These are phyloP conservation scores for Austroboletus novae-zelandiae DNA, from an alignment of 1,284 basidiomycete genomes.

Conservation along the genomic window DNA sequence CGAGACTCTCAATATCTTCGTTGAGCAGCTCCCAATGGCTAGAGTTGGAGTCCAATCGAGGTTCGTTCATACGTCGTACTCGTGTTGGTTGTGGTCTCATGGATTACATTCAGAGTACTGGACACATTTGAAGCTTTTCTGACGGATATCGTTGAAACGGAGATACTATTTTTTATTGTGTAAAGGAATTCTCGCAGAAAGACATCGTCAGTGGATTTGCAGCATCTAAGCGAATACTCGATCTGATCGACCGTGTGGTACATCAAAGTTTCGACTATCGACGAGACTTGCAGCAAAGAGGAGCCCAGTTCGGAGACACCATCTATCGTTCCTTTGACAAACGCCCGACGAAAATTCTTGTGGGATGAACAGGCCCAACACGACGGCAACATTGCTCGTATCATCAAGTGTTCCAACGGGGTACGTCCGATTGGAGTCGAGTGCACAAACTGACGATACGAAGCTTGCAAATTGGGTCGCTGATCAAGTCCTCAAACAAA, in stretches of 20 bases:
- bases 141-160: slow-evolving; percentile 51
- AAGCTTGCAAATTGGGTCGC: slow-evolving; percentile 70
- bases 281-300: slow-evolving; percentile 37
- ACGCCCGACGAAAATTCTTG: slow-evolving; percentile 64
- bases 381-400: slow-evolving; percentile 62
- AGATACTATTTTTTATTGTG: slow-evolving; percentile 47
- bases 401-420: slow-evolving; percentile 68
- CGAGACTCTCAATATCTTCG: slow-evolving; percentile 60
- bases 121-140: slow-evolving; percentile 57
- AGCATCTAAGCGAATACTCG: slow-evolving; percentile 50
- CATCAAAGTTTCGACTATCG: slow-evolving; percentile 9
- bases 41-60: slow-evolving; percentile 57
- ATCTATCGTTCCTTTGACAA: slow-evolving; percentile 54
- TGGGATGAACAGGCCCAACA: slow-evolving; percentile 47
- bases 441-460: neutral
- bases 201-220: slow-evolving; percentile 41
- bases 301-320: slow-evolving; percentile 36
- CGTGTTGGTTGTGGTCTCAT: neutral
- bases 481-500: slow-evolving; percentile 61
- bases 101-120: slow-evolving; percentile 41
- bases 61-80: slow-evolving; percentile 29
- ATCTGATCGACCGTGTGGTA: slow-evolving; percentile 50
- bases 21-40: slow-evolving; percentile 52
- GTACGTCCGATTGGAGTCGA: slow-evolving; percentile 29
- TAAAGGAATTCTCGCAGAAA: slow-evolving; percentile 49